Evolutionary conservation across 148 eudicot genomes (phyloP), one percentile per base, ranked within the genome.

Genomic region (Chenopodium suecicum): DNA sequence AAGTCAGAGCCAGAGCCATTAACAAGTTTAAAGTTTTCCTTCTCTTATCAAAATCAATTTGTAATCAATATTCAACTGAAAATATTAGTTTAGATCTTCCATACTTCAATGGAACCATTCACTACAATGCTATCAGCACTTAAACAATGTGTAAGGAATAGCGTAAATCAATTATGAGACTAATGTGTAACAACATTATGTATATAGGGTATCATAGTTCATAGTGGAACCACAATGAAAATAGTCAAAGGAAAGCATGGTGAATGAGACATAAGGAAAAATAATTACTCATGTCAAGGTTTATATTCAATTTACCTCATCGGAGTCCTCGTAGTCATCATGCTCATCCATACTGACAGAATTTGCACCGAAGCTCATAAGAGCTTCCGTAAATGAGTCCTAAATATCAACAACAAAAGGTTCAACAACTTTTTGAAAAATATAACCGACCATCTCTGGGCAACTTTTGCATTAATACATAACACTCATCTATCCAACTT

Each of bases 321-420:
- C 90, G 67, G 86, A 79, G 48, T 79, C 78, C n/a, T 84, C 83
- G 65, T 81, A 71, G 78, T 83, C 83, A 44, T 91, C 93, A 41
- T 89, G 88, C 76, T 91, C 93, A 87, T 93, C 98, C 79, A 88
- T 82, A 78, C 92, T 91, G 81, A 93, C 87, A 54, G 98, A 95
- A 82, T 86, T 89, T 34, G 98, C 98, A 79, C 98, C 98, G 79
- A 93, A 95, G 83, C 94, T 83, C 82, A 95, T 79, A 76, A 95
- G 97, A 78, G 96, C 90, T 91, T 95, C 98, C 12, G 97, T 89
- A 70, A 95, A 88, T 80, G 85, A 74, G 79, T 90, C 98, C 98
- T 95, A 82, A 50, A 77, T 80, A 82, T 46, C 47, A 74, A 76
- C 5, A 12, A 32, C 5, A 12, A 32, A 12, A 82, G 48, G 44